A percentile compares a stretch with the other conserved stretches of the same genome.
Conservation (phyloP, 192 early-diverging fungal species). For the Backusella luteola region DNA sequence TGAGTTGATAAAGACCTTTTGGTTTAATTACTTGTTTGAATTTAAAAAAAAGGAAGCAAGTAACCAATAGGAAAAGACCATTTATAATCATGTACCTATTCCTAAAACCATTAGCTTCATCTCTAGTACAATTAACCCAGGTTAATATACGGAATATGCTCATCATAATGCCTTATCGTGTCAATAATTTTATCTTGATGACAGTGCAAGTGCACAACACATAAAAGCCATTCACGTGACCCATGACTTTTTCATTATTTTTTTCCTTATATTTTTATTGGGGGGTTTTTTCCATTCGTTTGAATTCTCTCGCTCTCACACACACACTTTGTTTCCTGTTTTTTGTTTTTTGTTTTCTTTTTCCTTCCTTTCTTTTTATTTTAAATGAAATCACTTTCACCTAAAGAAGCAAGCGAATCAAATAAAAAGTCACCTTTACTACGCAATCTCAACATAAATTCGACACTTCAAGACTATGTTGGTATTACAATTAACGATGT, state of each 20-base stretch:
- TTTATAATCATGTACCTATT: background rate
- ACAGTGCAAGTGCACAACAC: background rate
- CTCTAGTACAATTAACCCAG: background rate
- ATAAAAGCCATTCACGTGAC: background rate
- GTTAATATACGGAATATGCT: background rate
- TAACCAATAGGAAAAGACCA: background rate
- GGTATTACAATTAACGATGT: conserved; percentile 36
- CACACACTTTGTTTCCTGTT: background rate
- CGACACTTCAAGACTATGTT: conserved; percentile 31
- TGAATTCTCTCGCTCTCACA: background rate
- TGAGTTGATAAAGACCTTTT: too few species aligned
- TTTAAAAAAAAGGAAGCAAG: background rate
- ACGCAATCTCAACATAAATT: background rate
- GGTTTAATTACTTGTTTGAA: background rate
- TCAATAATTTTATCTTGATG: background rate
- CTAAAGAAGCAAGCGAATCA: background rate
- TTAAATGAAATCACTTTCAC: background rate
- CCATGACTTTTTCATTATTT: background rate
- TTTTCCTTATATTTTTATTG: background rate
- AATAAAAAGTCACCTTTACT: background rate
- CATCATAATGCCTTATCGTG: background rate
- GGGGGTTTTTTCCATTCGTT: background rate
- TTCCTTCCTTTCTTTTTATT: background rate
- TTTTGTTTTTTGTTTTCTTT: background rate
- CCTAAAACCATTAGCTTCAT: background rate